Evolutionary conservation across 2,329 filamentous ascomycete species (phyloP), one percentile per base, ranked within the genome.

Genomic region (Corynespora cassiicola): DNA sequence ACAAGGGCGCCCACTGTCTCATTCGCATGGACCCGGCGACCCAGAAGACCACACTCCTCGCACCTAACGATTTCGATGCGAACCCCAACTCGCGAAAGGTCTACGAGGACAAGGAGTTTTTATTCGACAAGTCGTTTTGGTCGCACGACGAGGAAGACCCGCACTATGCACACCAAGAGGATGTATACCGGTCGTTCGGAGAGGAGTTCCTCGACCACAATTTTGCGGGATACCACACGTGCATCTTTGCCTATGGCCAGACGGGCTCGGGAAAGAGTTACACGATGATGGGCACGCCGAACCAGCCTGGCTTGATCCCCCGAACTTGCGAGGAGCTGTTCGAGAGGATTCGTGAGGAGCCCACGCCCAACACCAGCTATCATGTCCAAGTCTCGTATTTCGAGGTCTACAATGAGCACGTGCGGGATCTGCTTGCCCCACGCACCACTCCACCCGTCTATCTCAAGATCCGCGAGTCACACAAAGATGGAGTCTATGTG

Each of bases 201-300:
- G 90, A 96, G 68, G 94, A 97, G 63, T 97, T 99, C 55, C 80
- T 99, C 47, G 94, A 99, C 69, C 94, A 99, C 78, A 99, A 99
- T 73, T 99, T 99, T 60, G 91, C 96, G 65, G 94, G 94, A 50
- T 99, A 99, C 74, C 92, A 99, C 71, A 99, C 94, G 0, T 99
- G 94, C 69, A 99, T 99, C 55, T 97, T 99, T 65, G 94, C 94
- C 45, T 97, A 99, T 62, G 94, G 94, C 8, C 94, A 99, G 75
- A 99, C 94, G 0, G 94, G 94, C 16, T 95, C 91, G 1, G 94
- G 94, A 34, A 99, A 99, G 75, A 95, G 89, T 66, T 99, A 97
- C 72, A 96, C 94, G 26, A 99, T 86, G 83, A 99, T 99, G 94
- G 94, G 94, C 27, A 85, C 79, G 2, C 75, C 85, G 5, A 87